phyloP scores from a whole-genome alignment of 2,329 filamentous ascomycete genomes.

The Hypoxylon sp. region DNA sequence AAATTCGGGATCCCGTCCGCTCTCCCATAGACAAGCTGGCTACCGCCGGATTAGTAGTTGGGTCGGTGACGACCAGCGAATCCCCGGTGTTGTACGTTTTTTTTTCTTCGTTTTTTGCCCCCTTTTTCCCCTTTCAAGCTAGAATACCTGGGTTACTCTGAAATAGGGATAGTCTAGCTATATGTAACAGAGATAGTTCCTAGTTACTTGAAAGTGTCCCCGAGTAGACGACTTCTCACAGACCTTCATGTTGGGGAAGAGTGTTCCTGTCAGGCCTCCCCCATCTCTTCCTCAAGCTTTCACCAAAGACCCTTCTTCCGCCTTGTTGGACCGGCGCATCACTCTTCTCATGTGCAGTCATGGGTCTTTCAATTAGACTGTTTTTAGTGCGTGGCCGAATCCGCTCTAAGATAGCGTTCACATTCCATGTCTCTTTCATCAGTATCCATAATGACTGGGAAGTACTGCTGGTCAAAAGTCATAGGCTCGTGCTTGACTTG shows the following conservation, averaged over 20 bases:
- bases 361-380: not conserved
- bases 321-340: no score
- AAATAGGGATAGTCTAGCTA: no score
- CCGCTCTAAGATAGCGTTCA: not conserved
- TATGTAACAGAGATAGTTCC: no score
- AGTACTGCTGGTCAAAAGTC: no score
- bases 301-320: not conserved
- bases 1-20: not conserved
- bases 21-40: not conserved
- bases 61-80: not conserved
- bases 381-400: not conserved
- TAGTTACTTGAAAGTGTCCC: no score
- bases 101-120: no score
- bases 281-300: not conserved
- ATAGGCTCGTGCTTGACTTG: no score
- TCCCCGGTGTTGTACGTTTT: not conserved
- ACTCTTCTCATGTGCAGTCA: no score
- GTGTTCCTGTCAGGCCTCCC: not conserved
- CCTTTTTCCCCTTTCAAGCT: no score
- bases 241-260: not conserved
- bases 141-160: no score
- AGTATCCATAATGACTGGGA: no score
- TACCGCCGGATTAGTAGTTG: not conserved
- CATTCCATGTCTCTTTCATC: no score
- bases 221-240: not conserved